phyloP scores from a whole-genome alignment of 1,139 yeast genomes.

The Geotrichum australiense region DNA sequence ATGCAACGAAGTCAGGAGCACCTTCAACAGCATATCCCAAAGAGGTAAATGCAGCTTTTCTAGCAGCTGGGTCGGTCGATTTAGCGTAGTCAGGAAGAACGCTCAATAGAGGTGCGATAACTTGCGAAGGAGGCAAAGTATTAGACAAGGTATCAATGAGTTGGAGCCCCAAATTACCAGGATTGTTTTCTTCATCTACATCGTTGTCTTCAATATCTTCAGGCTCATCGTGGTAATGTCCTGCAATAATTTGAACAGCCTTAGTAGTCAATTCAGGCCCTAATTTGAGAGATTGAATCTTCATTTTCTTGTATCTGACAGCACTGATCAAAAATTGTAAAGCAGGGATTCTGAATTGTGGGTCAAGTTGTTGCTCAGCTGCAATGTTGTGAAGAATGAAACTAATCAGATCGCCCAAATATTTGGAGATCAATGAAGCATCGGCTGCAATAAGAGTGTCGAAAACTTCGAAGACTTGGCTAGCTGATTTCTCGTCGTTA shows the following conservation, averaged over 20 bases:
- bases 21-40: conserved; percentile 84
- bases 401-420: conserved; percentile 59
- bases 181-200: conserved; percentile 85
- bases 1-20: conserved; percentile 84
- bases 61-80: conserved; percentile 63
- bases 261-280: conserved; percentile 75
- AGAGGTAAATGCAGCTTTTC: conserved; percentile 82
- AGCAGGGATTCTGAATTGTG: conserved; percentile 77
- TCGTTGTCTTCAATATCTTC: conserved; percentile 72
- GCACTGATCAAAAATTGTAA: conserved; percentile 79
- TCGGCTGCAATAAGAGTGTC: conserved; percentile 74
- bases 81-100: conserved; percentile 55
- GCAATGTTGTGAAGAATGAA: conserved; percentile 68
- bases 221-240: conserved; percentile 57
- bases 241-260: conserved; percentile 73
- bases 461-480: conserved; percentile 77
- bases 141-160: conserved; percentile 71
- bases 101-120: conserved; percentile 70
- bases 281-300: conserved; percentile 55
- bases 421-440: conserved; percentile 70
- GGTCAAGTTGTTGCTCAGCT: conserved; percentile 58
- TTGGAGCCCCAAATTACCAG: conserved; percentile 72
- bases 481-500: conserved; percentile 66
- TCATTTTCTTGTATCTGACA: conserved; percentile 54
- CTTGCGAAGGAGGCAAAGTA: conserved; percentile 89